These are phyloP conservation scores for Typha latifolia DNA, from an alignment of 176 grass and related monocot species.

Conservation along the genomic window DNA sequence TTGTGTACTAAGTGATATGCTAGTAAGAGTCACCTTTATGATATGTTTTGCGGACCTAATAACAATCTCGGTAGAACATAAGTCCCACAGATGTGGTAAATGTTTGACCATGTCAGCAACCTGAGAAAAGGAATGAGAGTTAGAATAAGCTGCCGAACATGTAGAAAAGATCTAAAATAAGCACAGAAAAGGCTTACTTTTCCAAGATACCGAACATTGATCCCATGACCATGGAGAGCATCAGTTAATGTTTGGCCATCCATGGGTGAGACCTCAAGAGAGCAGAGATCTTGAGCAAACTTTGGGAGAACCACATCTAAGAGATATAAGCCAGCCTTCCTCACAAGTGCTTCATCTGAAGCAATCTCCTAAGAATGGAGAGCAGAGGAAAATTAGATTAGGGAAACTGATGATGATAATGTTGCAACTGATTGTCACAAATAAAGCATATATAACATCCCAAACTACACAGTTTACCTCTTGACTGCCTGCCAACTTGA, in stretches of 20 bases:
- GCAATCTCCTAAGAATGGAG: constrained; percentile 58
- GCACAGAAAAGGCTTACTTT: constrained; percentile 51
- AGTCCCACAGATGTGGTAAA: constrained; percentile 72
- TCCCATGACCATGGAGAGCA: constrained; percentile 74
- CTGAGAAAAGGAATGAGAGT: constrained; percentile 33
- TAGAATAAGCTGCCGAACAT: constrained; percentile 4
- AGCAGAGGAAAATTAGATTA: constrained; percentile 7
- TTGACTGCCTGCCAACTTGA: constrained; percentile 71
- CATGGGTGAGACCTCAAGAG: constrained; percentile 85
- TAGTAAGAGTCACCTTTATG: constrained; percentile 51
- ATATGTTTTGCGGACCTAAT: constrained; percentile 92
- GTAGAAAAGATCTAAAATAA: background rate
- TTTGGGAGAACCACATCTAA: constrained; percentile 73
- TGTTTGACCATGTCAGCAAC: constrained; percentile 71
- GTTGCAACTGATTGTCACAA: background rate
- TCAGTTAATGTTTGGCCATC: constrained; percentile 89
- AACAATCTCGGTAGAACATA: constrained; percentile 71
- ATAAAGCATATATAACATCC: background rate
- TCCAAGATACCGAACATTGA: constrained; percentile 92
- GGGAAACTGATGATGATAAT: constrained; percentile 14
- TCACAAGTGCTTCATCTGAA: constrained; percentile 66
- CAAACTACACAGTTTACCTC: constrained; percentile 46
- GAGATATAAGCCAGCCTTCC: constrained; percentile 65
- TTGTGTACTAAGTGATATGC: background rate
- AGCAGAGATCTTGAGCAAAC: constrained; percentile 87